These are phyloP conservation scores for Dendrobium chrysotoxum DNA, from an alignment of 106 monocot species.

Conservation along the genomic window DNA sequence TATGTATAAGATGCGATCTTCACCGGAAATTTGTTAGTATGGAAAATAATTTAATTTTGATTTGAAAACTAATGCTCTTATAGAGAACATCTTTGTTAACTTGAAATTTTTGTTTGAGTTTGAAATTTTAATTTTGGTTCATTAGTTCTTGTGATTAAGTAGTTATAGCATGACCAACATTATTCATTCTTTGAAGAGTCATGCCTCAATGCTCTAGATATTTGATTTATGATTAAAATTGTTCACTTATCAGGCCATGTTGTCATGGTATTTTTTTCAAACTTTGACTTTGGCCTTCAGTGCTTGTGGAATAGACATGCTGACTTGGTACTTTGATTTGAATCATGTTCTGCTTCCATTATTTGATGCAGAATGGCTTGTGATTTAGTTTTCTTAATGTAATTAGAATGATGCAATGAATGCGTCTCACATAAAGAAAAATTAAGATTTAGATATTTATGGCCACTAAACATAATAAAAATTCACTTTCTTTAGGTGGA, in stretches of 20 bases:
- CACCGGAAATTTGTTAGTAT: not conserved
- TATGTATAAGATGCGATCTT: conserved; percentile 8
- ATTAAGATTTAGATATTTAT: too few relatives aligned
- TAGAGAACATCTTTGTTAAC: not conserved
- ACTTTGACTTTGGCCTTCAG: too few relatives aligned
- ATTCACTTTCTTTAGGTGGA: too few relatives aligned
- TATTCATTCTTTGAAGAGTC: not conserved
- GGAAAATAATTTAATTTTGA: not conserved
- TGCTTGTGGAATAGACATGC: too few relatives aligned
- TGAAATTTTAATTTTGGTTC: not conserved
- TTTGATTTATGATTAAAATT: not conserved
- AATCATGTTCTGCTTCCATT: not conserved
- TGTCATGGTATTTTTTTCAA: too few relatives aligned
- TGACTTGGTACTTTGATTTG: too few relatives aligned
- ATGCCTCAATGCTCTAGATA: not conserved
- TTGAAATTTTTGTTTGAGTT: not conserved
- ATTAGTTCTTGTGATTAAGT: not conserved
- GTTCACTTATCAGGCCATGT: too few relatives aligned
- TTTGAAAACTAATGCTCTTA: not conserved
- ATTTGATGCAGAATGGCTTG: too few relatives aligned
- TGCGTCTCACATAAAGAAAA: too few relatives aligned
- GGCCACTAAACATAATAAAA: too few relatives aligned
- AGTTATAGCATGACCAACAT: not conserved
- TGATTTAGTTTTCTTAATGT: too few relatives aligned
- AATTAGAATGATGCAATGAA: too few relatives aligned